Conservation (phyloP, 805 yeast species). For the Cyberlindnera amylophila region DNA sequence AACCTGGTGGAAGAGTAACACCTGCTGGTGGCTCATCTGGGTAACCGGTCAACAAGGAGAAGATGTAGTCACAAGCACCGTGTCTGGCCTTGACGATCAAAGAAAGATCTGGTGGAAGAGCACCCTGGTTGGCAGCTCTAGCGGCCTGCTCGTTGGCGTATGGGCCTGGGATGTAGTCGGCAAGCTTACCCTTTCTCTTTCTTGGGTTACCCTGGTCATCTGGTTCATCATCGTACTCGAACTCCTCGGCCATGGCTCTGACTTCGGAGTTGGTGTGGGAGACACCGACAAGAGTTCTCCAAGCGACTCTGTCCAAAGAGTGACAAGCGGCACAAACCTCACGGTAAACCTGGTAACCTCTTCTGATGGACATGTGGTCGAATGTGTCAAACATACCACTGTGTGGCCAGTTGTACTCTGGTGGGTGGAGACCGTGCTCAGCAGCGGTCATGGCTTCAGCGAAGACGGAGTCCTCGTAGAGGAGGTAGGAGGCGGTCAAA, state of each 20-base stretch:
- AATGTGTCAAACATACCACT: conserved; percentile 86
- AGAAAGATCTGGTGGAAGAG: conserved; percentile 96
- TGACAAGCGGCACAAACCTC: conserved; percentile 99
- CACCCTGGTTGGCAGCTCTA: conserved; percentile 99
- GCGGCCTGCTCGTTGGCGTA: conserved; percentile 99
- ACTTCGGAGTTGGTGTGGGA: conserved; percentile 89
- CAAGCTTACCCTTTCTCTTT: conserved; percentile 97
- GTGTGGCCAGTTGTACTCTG: conserved; percentile 91
- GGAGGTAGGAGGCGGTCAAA: conserved; percentile 72
- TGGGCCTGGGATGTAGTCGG: conserved; percentile 93
- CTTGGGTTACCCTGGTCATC: conserved; percentile 98
- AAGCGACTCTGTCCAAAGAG: conserved; percentile 92
- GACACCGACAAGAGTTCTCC: conserved; percentile 98
- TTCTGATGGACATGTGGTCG: conserved; percentile 93
- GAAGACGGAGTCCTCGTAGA: conserved; percentile 79
- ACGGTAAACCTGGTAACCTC: conserved; percentile 98
- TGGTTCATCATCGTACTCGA: conserved; percentile 97
- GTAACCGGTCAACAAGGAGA: conserved; percentile 93
- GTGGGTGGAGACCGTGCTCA: conserved; percentile 97
- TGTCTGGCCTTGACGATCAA: conserved; percentile 98
- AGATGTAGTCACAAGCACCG: conserved; percentile 95
- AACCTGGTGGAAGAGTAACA: conserved; percentile 85
- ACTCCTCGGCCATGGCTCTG: conserved; percentile 90
- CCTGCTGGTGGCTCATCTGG: conserved; percentile 99
- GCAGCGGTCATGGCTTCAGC: conserved; percentile 98